Evolutionary conservation across 306 rosid genomes (phyloP), one percentile per base, ranked within the genome.

Genomic region (Quercus agrifolia): DNA sequence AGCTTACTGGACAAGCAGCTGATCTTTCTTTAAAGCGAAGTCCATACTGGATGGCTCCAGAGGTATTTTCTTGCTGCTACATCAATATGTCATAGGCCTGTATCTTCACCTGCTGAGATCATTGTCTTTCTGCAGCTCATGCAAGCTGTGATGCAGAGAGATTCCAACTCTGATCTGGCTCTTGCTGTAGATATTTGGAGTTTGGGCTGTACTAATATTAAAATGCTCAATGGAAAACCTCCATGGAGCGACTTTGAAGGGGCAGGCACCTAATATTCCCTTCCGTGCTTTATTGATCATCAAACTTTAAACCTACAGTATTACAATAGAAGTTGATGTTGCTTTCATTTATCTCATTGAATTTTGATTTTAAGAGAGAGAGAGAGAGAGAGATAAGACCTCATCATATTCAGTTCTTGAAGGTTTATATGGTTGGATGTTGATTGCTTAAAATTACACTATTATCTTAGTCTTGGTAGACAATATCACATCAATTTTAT

Each of bases 11-110:
- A 54, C 96, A 90, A 0, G 41, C 41, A 35, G 41, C 91, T 17
- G 86, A 89, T 76, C 96, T 95, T 77, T 95, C 97, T 82, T 44
- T 95, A 33, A 91, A 87, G 84, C 98, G 99, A 84, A 95, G 97
- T 81, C 96, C 99, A 62, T 91, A 95, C 80, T 95, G 99, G 99
- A 93, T 90, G 96, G 99, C 99, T 79, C 99, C 98, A 61, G 98
- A 95, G 99, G 99, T 95, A 90, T 54, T 35, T 35, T 35, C 44
- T 35, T 6, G 0, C 44, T 6, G 44, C 41, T 35, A 35, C 8
- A 35, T 35, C 9, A 6, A 35, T 35, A 6, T 35, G 2, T 0
- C 41, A 35, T 35, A 35, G 9, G 41, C 2, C 41, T 33, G 2
- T 44, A 46, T 46, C 5, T 63, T 73, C 71, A 66, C 75, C 64